A percentile compares a stretch with the other conserved stretches of the same genome.
Evolutionary conservation across 345 rosid genomes (phyloP).

Genomic region (Citrus trifoliata): DNA sequence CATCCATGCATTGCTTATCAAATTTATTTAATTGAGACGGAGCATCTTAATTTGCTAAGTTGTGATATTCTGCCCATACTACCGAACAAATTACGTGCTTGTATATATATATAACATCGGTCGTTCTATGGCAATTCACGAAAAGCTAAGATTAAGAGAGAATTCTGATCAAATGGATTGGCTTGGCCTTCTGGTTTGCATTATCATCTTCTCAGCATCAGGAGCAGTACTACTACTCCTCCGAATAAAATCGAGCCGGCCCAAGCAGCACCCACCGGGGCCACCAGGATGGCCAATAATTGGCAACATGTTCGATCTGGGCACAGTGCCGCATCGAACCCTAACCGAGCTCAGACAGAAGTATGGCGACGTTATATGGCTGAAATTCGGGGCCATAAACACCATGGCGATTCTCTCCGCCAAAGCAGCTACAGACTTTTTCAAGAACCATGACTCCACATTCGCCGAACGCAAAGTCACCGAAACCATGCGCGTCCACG

Average conservation of each 20-base stretch:
- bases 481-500: conserved; percentile 39
- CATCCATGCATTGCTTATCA: too few species aligned
- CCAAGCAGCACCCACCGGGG: conserved; percentile 43
- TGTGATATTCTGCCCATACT: too few species aligned
- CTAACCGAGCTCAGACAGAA: conserved; percentile 26
- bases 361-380: conserved; percentile 49
- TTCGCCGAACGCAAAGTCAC: conserved; percentile 50
- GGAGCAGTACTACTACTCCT: conserved; percentile 4
- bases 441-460: conserved; percentile 54
- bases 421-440: conserved; percentile 40
- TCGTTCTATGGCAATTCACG: neutral
- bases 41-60: too few species aligned
- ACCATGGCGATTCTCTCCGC: conserved; percentile 54
- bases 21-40: too few species aligned
- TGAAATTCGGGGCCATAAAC: conserved; percentile 42
- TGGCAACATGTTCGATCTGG: conserved; percentile 53
- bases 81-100: too few species aligned
- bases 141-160: neutral
- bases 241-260: neutral
- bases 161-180: neutral
- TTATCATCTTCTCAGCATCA: neutral
- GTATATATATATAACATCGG: too few species aligned
- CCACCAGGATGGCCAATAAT: conserved; percentile 62
- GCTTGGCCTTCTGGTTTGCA: neutral
- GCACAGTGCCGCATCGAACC: conserved; percentile 50